Evolutionary conservation across 1,139 yeast species (phyloP), one percentile per base, ranked within the genome.

Genomic region (Eremothecium gossypii): DNA sequence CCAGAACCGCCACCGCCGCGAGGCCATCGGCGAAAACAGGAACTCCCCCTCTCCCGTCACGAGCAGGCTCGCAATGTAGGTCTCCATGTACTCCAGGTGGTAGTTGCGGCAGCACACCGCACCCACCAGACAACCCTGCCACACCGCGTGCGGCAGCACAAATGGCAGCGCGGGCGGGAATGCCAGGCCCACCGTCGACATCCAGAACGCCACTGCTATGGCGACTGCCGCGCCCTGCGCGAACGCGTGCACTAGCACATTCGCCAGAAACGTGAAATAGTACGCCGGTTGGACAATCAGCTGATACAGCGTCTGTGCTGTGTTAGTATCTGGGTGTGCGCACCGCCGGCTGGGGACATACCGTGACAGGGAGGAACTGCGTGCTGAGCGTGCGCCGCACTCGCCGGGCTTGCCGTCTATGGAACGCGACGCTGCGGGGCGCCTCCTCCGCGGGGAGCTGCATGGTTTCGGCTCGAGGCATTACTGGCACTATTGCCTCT

Each of bases 91-190:
- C 27, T 34, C 37, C 37, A 34, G 27, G 9, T 23, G 12, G 29
- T 34, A 34, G 29, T 14, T 34, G 11, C 37, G 20, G 37, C 37
- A 34, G 37, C 37, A 34, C 13, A 34, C 27, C 11, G 37, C 37
- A 3, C 17, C 27, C 4, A 34, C 29, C n/a, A 34, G 9, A 4
- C 17, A 27, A 5, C 29, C 27, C 14, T 34, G 37, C 29, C 20
- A n/a, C 11, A 34, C 20, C 12, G 37, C 37, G 28, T 34, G 37
- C 12, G 37, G 37, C n/a, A 34, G 5, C 29, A 34, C 14, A 23
- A 34, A n/a, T 10, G 37, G 37, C 11, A 34, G 29, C 29, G 27
- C 27, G 4, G 37, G 37, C 9, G 37, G 37, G 29, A 34, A 23
- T 10, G 37, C 37, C 29, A 34, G 9, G 3, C 37, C 37, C n/a